Percentiles rank a stretch among this genome's conserved stretches.
phyloP scores from a whole-genome alignment of 352 stramenopile species.

The Pelagophyceae sp. region DNA sequence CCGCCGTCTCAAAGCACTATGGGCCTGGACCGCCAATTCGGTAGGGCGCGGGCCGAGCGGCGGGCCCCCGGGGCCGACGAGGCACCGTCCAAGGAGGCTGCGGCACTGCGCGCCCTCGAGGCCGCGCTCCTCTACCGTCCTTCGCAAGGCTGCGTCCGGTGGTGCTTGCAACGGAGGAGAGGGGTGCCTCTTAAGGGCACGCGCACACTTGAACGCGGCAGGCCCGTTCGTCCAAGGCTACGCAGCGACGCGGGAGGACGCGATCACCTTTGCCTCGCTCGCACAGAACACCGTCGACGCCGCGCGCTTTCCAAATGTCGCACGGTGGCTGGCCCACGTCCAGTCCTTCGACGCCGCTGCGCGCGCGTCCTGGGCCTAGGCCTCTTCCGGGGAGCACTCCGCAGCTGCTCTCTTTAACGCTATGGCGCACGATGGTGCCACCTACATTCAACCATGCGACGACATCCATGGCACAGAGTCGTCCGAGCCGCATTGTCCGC shows the following conservation, averaged over 20 bases:
- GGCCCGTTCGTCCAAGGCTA: not conserved
- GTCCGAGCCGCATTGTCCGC: no score
- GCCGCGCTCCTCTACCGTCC: not conserved
- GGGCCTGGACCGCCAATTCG: not conserved
- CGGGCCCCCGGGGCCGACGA: not conserved
- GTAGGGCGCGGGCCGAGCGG: not conserved
- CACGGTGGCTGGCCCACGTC: conserved; percentile 16
- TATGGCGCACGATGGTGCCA: no score
- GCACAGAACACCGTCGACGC: not conserved
- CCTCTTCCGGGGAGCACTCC: no score
- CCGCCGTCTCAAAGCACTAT: not conserved
- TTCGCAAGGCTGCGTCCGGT: no score
- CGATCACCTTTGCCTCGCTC: not conserved
- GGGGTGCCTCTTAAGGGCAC: no score
- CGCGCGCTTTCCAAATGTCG: not conserved
- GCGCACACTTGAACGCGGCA: no score
- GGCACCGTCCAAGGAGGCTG: not conserved
- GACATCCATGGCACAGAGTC: no score
- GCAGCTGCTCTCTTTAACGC: no score
- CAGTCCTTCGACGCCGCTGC: conserved; percentile 10
- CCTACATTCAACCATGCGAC: no score
- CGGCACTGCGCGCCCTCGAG: not conserved
- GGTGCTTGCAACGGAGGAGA: no score
- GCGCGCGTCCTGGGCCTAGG: conserved; percentile 10
- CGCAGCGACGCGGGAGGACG: conserved; percentile 1